Evolutionary conservation across 2,329 filamentous ascomycete genomes (phyloP).

Genomic region (Zymoseptoria tritici): DNA sequence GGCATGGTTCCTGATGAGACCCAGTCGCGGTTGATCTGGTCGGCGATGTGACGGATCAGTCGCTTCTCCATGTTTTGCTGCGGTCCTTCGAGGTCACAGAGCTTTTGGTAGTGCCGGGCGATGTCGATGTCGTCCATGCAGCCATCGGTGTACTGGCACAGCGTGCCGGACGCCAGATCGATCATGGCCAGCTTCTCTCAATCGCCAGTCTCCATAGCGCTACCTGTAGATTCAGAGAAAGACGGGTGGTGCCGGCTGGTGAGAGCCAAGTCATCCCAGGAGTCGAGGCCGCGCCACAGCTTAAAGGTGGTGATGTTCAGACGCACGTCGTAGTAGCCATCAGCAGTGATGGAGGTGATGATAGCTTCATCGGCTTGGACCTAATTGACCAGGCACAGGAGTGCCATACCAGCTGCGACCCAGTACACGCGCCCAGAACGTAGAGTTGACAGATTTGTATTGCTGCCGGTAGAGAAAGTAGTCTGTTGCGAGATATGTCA

Average conservation of each 20-base stretch:
- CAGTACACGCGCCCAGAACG: slow-evolving; percentile 2
- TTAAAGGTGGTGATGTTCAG: slow-evolving; percentile 2
- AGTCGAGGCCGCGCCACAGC: background rate
- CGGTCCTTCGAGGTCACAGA: background rate
- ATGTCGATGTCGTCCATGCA: slow-evolving; percentile 5
- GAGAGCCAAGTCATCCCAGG: slow-evolving; percentile 3
- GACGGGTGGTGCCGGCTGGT: background rate
- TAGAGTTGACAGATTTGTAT: slow-evolving; percentile 2
- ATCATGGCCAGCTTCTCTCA: slow-evolving; percentile 5
- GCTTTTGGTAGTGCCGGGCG: background rate
- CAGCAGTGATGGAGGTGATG: background rate
- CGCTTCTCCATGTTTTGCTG: background rate
- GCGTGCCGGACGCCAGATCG: slow-evolving; percentile 1
- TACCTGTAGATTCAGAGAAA: slow-evolving; percentile 2
- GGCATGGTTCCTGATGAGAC: background rate
- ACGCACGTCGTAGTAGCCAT: slow-evolving; percentile 1
- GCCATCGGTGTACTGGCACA: slow-evolving; percentile 4
- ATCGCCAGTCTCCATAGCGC: background rate
- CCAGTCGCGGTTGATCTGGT: slow-evolving; percentile 1
- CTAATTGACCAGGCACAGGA: background rate
- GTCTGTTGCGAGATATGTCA: slow-evolving; percentile 2
- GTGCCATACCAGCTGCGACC: background rate
- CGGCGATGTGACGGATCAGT: slow-evolving; percentile 1
- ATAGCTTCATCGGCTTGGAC: slow-evolving; percentile 1
- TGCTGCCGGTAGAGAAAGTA: slow-evolving; percentile 3